phyloP scores from a whole-genome alignment of 768 basidiomycete species.

The Tulasnella sp. region DNA sequence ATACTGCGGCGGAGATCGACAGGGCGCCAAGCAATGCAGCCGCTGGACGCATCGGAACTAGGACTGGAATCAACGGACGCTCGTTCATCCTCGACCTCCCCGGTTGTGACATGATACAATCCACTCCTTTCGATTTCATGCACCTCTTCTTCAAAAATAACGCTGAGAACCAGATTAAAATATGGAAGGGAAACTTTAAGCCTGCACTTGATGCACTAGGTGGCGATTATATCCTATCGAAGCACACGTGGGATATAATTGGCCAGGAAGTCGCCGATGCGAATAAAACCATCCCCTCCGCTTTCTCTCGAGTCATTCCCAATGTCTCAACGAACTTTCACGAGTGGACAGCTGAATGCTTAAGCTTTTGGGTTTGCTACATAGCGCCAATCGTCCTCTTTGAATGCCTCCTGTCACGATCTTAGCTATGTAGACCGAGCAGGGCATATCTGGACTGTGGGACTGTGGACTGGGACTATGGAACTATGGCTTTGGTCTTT shows the following conservation, averaged over 20 bases:
- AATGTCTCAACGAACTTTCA: slow-evolving; percentile 36
- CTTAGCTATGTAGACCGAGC: too few relatives aligned
- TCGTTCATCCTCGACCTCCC: slow-evolving; percentile 36
- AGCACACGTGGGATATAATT: slow-evolving; percentile 43
- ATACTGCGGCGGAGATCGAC: neutral
- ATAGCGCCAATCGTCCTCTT: slow-evolving; percentile 42
- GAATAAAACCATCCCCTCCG: slow-evolving; percentile 40
- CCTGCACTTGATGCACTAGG: slow-evolving; percentile 39
- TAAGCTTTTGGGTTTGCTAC: slow-evolving; percentile 42
- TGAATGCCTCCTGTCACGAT: slow-evolving; percentile 36
- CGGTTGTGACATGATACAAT: slow-evolving; percentile 41
- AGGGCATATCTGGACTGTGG: too few relatives aligned
- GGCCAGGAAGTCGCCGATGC: slow-evolving; percentile 38
- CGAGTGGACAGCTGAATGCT: slow-evolving; percentile 40
- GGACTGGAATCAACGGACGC: slow-evolving; percentile 39
- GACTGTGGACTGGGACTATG: too few relatives aligned
- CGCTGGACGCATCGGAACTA: slow-evolving; percentile 30
- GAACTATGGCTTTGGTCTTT: too few relatives aligned
- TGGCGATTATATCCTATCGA: slow-evolving; percentile 34
- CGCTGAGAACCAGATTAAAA: slow-evolving; percentile 39
- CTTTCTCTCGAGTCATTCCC: slow-evolving; percentile 37
- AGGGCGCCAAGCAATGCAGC: slow-evolving; percentile 25
- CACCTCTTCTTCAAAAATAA: slow-evolving; percentile 47
- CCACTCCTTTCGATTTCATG: slow-evolving; percentile 49
- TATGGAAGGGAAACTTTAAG: slow-evolving; percentile 42